Evolutionary conservation across 805 yeast genomes (phyloP), one percentile per base, ranked within the genome.

Genomic region (Saccharomycopsis sp.): DNA sequence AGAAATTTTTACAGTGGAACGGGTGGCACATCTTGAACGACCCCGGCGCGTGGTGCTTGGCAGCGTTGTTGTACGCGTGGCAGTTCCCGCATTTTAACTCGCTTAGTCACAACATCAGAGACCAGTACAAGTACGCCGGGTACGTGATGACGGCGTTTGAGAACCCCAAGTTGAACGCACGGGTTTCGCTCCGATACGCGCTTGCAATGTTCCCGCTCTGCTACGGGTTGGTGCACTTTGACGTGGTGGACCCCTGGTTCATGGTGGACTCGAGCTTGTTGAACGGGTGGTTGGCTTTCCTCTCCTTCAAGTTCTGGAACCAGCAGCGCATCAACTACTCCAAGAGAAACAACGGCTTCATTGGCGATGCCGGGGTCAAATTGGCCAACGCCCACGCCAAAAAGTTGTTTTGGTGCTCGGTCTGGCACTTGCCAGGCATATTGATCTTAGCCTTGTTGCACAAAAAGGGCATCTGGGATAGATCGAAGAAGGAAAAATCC

Each of bases 21-120:
- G n/a, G 13, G n/a, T 30, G 33, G 33, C 23, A 10, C 5, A 73
- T 87, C 1, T 61, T 88, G 27, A 50, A 70, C 2, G 84, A 86
- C 48, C 96, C 97, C 0, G 96, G 92, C 5, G 94, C 94, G 3
- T 89, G 97, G 97, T 77, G 88, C 55, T 64, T 92, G 18, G 96
- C 96, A 1, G 85, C 81, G 0, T 63, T 92, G 39, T 63, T 92
- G 30, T 92, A 83, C 56, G 95, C 96, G 5, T 92, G 98, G 98
- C 98, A 92, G 60, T 92, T 92, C 60, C 98, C 98, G 2, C 98
- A 92, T 59, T 92, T 92, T 66, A 92, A 89, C 62, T 75, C 96
- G 0, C 70, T 92, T 36, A 80, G 94, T 39, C 96, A 88, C 61
- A 80, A 80, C 51, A 78, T 92, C 45, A 80, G 87, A 37, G 79